These are phyloP conservation scores for Hyaloscypha bicolor DNA, from an alignment of 495 filamentous ascomycete genomes.

Conservation along the genomic window DNA sequence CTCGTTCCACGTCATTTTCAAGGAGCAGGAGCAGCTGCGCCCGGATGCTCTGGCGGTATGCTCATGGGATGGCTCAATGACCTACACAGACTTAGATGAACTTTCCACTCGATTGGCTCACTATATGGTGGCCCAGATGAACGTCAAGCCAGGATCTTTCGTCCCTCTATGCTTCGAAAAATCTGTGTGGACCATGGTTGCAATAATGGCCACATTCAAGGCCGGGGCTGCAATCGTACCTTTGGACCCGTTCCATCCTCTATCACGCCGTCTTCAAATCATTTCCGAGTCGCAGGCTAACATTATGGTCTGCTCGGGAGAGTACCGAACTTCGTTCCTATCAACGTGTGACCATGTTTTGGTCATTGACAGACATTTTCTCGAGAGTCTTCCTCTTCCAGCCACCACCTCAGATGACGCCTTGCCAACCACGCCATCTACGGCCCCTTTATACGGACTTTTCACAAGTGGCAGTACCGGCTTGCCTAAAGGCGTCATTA, in stretches of 20 bases:
- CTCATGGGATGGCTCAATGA: not conserved
- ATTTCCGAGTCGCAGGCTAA: not conserved
- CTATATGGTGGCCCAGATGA: not conserved
- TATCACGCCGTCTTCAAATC: no score
- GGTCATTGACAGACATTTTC: no score
- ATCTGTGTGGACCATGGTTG: conserved; percentile 42
- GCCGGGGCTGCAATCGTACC: conserved; percentile 37
- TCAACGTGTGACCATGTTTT: no score
- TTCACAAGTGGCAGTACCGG: not conserved
- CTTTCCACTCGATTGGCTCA: not conserved
- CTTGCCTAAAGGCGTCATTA: not conserved
- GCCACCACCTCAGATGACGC: no score
- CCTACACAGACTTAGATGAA: not conserved
- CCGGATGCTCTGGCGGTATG: not conserved
- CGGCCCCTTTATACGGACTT: no score
- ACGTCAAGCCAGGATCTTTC: not conserved
- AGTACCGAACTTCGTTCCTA: no score
- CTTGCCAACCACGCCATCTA: no score
- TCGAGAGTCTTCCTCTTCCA: no score
- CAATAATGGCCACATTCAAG: conserved; percentile 42
- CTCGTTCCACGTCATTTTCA: not conserved
- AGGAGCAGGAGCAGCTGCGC: not conserved
- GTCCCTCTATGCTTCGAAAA: conserved; percentile 41
- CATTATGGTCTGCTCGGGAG: no score
- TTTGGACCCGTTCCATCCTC: not conserved